Evolutionary conservation across 106 monocot species (phyloP), one percentile per base, ranked within the genome.

Genomic region (Allium sativum): DNA sequence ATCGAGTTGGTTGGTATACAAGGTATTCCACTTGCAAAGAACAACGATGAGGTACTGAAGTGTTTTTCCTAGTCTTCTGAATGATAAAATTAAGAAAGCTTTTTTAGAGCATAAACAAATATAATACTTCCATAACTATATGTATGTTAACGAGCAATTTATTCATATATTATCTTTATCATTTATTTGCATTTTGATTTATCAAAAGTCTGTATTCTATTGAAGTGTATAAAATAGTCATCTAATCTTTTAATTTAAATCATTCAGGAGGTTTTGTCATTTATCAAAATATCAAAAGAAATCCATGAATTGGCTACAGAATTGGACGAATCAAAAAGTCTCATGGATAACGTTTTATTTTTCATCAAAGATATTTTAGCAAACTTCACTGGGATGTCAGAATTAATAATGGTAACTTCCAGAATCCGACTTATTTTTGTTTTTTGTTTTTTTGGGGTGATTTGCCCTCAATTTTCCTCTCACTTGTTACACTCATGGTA

Each of bases 1-100:
- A 46, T 87, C 43, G 70, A 75, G 7, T 69, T 92, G 47, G 81
- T 73, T 65, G 81, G 75, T 74, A 61, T 78, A 57, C 87, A 93
- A 68, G 84, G 67, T 50, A 42, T 56, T 73, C 77, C 76, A 53
- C 81, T 76, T 52, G 66, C 50, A 40, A 71, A 81, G 52, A 87
- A 77, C 45, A 73, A 71, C 68, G 78, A 87, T 60, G 72, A 93
- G 88, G 92, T 87, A 68, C 31, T 31, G 31, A 0, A 31, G 1
- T 31, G 31, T 31, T 31, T 31, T 31, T 31, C 31, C 5, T 31
- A 3, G 31, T 31, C 31, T 31, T 31, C 31, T 31, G 31, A 31
- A 31, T 3, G 31, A 31, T 31, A 31, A 31, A 31, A 31, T 31
- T 31, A 31, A 31, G 31, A 31, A 31, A 31, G 31, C 5, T 31